Base-by-base conservation (phyloP, 1,284 basidiomycete species). In the Tremellales sp. region DNA sequence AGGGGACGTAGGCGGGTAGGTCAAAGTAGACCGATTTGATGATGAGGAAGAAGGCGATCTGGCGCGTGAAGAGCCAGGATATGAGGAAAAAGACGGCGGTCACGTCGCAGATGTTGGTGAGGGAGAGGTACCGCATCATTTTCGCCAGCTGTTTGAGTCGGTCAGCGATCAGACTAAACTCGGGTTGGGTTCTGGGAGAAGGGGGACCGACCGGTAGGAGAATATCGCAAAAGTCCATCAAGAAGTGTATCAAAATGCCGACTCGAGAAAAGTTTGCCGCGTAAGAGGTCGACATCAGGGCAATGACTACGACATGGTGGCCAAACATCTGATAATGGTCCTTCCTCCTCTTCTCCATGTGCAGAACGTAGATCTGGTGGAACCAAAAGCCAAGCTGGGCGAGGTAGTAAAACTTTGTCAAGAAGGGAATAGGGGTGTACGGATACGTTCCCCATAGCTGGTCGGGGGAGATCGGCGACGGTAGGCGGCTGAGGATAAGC, bases 291-390 rank as follows among this genome's bases (percentile, higher is more conserved):
- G 78, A 69, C 74, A 97, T 82, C 54, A 98, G 81, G 32, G 78
- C 69, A 48, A 93, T 81, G 16, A 92, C 94, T 61, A 97, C 85
- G 61, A 95, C 70, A 72, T 98, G 94, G 75, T 98, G 94, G 25
- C 83, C 77, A 78, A 97, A 86, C 94, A 97, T 98, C 73, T 97
- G 92, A 70, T 78, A 78, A 70, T 95, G 89, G 72, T 98, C 94
- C 66, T 90, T 92, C 47, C 94, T 79, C 45, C 83, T 79, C 39
- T 85, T 91, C 72, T 98, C 94, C n/a, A 90, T 84, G 70, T 97
- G 87, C 68, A 98, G 79, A 46, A 94, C 85, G 53, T 97, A 78
- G 16, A 95, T 77, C 72, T 94, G 90, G 66, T 97, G 92, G 50
- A 87, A 74, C 76, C 95, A 97, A 73, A 93, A 95, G 8, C 89